Conservation (phyloP, 305 asterid genomes). For the Fraxinus xanthoxyloides region DNA sequence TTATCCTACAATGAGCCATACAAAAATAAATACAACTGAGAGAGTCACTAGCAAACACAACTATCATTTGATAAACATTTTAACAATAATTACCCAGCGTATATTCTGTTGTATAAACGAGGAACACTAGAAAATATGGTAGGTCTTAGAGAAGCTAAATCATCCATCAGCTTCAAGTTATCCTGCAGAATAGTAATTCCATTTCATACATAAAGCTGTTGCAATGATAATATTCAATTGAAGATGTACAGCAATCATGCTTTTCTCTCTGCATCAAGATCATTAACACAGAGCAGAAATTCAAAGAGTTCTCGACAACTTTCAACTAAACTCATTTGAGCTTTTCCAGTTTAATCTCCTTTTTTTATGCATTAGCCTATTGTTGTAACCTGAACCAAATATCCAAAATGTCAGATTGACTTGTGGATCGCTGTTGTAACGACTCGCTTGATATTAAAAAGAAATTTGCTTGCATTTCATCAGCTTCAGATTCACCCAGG, state of each 20-base stretch:
- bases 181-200: conserved; percentile 59
- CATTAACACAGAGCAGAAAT: background rate
- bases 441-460: background rate
- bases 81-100: conserved; percentile 68
- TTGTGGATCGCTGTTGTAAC: conserved; percentile 2
- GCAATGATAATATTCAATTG: conserved; percentile 11
- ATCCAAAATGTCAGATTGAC: conserved; percentile 4
- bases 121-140: conserved; percentile 96
- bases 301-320: conserved; percentile 3
- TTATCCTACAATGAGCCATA: conserved; percentile 53
- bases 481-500: conserved; percentile 1
- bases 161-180: conserved; percentile 94
- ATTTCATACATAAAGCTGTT: conserved; percentile 21
- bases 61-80: conserved; percentile 23
- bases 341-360: background rate
- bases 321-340: conserved; percentile 2
- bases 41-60: conserved; percentile 15
- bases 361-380: conserved; percentile 7
- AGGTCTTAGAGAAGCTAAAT: conserved; percentile 84
- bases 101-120: conserved; percentile 94
- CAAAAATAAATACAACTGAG: conserved; percentile 14
- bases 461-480: background rate
- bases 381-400: conserved; percentile 2
- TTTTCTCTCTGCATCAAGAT: conserved; percentile 6
- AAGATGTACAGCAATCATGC: conserved; percentile 15